Evolutionary conservation across 495 filamentous ascomycete genomes (phyloP), one percentile per base, ranked within the genome.

Genomic region (Astrocystis sublimbata): DNA sequence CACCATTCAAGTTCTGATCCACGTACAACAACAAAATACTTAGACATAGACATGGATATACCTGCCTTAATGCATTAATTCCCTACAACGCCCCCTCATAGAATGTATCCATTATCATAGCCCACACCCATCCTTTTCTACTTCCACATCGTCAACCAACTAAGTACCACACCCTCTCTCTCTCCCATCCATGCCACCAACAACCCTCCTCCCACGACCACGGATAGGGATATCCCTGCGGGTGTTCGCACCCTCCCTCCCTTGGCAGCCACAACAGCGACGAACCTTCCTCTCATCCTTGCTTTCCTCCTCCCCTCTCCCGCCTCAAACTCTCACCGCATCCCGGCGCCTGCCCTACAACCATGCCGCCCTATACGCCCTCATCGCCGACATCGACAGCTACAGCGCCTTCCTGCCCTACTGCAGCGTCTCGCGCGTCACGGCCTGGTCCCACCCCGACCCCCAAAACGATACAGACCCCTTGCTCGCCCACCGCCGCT

Each of bases 391-490:
- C 71, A 86, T 97, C 63, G 81, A 88, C 73, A 84, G 82, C 66
- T 98, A 97, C 86, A 75, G 76, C 42, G 68, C 76, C 64, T 98
- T 96, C 85, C 85, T 97, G 31, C 93, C 93, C 8, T 96, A 94
- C 85, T 92, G 92, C 75, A 78, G 80, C 12, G 76, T 79, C 6
- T 91, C 89, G 2, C 81, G 74, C 31, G 89, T 97, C 2, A 96
- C 91, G 5, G 63, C 60, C 24, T 85, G 81, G 81, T n/a, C n/a
- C n/a, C n/a, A n/a, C n/a, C n/a, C n/a, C n/a, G n/a, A n/a, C n/a
- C n/a, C n/a, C n/a, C n/a, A n/a, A n/a, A n/a, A 72, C 76, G 2
- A 24, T 50, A 35, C 60, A 65, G 59, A 73, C 50, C 79, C 84
- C 45, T 80, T 84, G 58, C 71, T 78, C 49, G 55, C 56, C 42